A percentile compares a stretch with the other conserved stretches of the same genome.
Evolutionary conservation across 176 grass and related monocot genomes (phyloP).

Genomic region (Pontederia paniculata): DNA sequence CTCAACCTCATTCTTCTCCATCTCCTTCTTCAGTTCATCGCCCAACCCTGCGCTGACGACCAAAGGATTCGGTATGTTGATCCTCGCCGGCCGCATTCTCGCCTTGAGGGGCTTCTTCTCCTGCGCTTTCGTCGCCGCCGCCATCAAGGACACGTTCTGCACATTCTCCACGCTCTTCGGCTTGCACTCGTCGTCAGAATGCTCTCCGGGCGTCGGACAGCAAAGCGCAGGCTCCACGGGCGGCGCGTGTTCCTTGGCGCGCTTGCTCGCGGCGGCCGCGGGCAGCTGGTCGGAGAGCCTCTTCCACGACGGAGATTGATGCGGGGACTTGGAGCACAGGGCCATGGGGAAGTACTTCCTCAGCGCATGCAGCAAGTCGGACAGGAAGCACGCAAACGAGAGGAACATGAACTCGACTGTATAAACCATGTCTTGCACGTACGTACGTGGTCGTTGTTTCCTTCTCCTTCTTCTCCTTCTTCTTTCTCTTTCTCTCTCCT

Average conservation of each 20-base stretch:
- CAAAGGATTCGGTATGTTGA: conserved; percentile 38
- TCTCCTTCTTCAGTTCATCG: neutral
- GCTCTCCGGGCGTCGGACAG: neutral
- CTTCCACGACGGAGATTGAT: neutral
- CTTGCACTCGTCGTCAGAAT: too few species aligned
- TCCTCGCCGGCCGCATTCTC: conserved; percentile 43
- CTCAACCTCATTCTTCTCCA: conserved; percentile 3
- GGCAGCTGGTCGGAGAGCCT: neutral
- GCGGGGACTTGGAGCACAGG: neutral
- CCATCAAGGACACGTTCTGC: neutral
- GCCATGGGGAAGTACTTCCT: conserved; percentile 8
- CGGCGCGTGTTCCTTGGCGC: neutral
- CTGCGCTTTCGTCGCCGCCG: neutral
- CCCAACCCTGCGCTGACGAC: neutral
- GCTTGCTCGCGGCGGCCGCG: neutral
- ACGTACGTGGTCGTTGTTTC: neutral
- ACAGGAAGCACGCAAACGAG: neutral
- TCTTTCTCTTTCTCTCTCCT: too few species aligned
- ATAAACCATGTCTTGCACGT: neutral
- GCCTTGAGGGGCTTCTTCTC: neutral
- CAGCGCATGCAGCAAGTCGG: neutral
- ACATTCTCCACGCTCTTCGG: too few species aligned
- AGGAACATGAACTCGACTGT: neutral
- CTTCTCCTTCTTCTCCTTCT: neutral
- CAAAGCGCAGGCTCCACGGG: neutral